Percentiles rank a stretch among this genome's conserved stretches.
These are phyloP conservation scores for Sporothrix dimorphospora DNA, from an alignment of 2,329 filamentous ascomycete genomes.

Conservation along the genomic window DNA sequence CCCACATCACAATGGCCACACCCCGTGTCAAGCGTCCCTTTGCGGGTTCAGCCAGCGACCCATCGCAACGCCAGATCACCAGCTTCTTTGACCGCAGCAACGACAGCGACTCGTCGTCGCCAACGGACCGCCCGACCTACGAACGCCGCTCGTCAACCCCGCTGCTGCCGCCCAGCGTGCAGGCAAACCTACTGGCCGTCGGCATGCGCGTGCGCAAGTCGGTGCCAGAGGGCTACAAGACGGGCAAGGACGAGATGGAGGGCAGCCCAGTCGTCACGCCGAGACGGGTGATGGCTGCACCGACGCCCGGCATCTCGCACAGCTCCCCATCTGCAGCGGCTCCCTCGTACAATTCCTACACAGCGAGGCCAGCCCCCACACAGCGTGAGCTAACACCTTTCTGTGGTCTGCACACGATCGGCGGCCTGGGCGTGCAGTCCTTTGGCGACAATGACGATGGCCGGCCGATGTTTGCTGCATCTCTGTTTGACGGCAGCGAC, in stretches of 20 bases:
- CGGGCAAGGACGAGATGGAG: constrained; percentile 52
- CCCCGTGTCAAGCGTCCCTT: constrained; percentile 65
- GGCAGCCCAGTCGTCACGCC: not conserved
- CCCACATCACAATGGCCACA: constrained; percentile 39
- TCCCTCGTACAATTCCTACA: constrained; percentile 32
- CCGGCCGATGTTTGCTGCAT: constrained; percentile 27
- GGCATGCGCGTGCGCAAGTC: constrained; percentile 95
- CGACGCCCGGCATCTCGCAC: not conserved
- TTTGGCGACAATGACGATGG: constrained; percentile 52
- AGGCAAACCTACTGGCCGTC: constrained; percentile 84
- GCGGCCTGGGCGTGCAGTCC: constrained; percentile 66
- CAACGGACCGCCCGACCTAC: constrained; percentile 28
- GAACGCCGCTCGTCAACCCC: constrained; percentile 44
- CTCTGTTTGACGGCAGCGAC: constrained; percentile 29
- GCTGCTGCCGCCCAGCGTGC: constrained; percentile 65
- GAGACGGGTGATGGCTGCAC: not conserved
- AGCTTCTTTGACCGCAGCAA: constrained; percentile 56
- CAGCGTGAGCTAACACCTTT: constrained; percentile 73
- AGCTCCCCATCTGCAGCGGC: not conserved
- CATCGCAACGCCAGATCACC: constrained; percentile 65
- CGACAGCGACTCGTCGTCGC: constrained; percentile 28
- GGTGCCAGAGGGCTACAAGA: constrained; percentile 93
- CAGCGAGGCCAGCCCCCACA: not conserved
- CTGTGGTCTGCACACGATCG: constrained; percentile 77
- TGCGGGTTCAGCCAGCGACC: constrained; percentile 61